Base-by-base conservation (phyloP, 768 basidiomycete genomes). In the Mycena galopus region DNA sequence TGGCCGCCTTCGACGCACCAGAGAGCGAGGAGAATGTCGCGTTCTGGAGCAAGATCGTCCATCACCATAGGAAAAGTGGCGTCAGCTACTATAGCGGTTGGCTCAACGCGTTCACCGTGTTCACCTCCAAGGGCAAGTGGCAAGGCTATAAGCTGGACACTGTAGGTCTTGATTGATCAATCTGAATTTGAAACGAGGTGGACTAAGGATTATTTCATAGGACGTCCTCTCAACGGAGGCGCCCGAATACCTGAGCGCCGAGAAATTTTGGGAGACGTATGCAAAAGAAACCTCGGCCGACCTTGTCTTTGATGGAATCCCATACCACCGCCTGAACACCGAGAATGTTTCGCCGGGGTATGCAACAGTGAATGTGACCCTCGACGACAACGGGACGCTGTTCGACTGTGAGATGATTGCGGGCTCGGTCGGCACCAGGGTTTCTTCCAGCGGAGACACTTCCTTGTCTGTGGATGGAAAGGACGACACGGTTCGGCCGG, bases 1-100 rank as follows among this genome's bases (percentile, higher is more conserved):
- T 84, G 10, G 55, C 77, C 14, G 53, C 67, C 14, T 55, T 30
- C 30, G 55, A 57, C 11, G 29, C 55, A 7, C 55, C 55, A 32
- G 30, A 32, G 1, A 57, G 55, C 32, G 30, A 17, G 21, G 55
- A 57, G 10, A 57, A 57, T 11, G 21, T 57, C 32, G 32, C 16
- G 1, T 33, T 57, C 55, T 57, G 55, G 55, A 19, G 55, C 8
- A 8, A 10, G 55, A 19, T 57, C 6, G 55, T n/a, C 4, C 30
- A 57, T 57, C 19, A n/a, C 10, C 55, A 33, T 6, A 17, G 17
- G 9, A 19, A 32, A 4, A 57, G 55, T 32, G 55, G 55, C 9
- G 9, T 6, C 1, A 33, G 29, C 2, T 57, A 57, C n/a, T 57
- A 57, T 30, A 21, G 30, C 2, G 55, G 55, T 1, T 57, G 55